Conservation (phyloP, 768 basidiomycete species). For the Boletus sensibilis region DNA sequence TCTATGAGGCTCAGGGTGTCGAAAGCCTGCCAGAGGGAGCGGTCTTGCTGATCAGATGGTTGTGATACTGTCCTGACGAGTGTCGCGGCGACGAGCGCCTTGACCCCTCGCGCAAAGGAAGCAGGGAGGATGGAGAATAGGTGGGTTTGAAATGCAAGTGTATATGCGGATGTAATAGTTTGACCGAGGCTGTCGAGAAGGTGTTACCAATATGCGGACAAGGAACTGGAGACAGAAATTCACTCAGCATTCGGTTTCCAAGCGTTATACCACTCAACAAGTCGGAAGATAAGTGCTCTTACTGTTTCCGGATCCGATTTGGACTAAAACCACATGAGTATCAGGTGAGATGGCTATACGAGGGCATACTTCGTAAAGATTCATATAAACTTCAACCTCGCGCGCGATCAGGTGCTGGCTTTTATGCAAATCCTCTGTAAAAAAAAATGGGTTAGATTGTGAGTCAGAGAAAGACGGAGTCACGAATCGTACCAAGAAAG, state of each 20-base stretch:
- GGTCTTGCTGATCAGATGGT: conserved; percentile 32
- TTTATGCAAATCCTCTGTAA: conserved; percentile 60
- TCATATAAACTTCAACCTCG: conserved; percentile 62
- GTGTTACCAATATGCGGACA: background rate
- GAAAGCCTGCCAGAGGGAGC: conserved; percentile 55
- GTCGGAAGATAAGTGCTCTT: conserved; percentile 51
- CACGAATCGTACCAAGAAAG: conserved; percentile 57
- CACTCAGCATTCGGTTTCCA: conserved; percentile 72
- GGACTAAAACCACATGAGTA: conserved; percentile 34
- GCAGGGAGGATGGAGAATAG: conserved; percentile 71
- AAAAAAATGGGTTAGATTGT: background rate
- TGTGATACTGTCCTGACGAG: conserved; percentile 34
- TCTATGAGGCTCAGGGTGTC: conserved; percentile 74
- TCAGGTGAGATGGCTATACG: background rate
- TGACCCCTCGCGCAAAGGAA: conserved; percentile 66
- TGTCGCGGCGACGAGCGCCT: conserved; percentile 60
- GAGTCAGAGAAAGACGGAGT: background rate
- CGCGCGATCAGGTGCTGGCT: conserved; percentile 55
- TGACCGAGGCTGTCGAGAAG: conserved; percentile 51
- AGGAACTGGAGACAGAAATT: conserved; percentile 23
- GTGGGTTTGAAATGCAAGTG: conserved; percentile 68
- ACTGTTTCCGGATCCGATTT: conserved; percentile 50
- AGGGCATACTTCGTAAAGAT: conserved; percentile 55
- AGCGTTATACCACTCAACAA: conserved; percentile 71
- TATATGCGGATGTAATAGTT: conserved; percentile 60